These are phyloP conservation scores for Aspergillus amoenus DNA, from an alignment of 2,329 filamentous ascomycete species.

Conservation along the genomic window DNA sequence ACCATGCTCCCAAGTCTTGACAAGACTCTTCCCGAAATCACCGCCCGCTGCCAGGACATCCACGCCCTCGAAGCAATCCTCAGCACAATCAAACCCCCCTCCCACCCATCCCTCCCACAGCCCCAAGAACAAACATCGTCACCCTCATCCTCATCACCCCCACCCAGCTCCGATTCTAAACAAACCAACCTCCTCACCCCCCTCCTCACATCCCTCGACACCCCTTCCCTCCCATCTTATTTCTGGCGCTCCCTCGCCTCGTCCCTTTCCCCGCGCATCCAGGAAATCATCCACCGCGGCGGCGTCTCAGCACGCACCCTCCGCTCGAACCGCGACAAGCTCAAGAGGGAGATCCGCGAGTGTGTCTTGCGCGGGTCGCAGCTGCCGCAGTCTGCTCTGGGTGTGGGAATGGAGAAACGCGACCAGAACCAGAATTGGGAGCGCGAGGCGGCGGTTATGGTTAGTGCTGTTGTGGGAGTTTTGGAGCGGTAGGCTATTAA, in stretches of 20 bases:
- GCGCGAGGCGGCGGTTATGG: conserved; percentile 91
- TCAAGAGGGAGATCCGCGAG: conserved; percentile 75
- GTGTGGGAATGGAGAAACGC: conserved; percentile 50
- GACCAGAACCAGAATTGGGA: conserved; percentile 66
- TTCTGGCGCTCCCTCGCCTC: conserved; percentile 91
- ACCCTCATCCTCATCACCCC: background rate
- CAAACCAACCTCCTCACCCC: conserved; percentile 65
- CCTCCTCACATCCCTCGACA: conserved; percentile 77
- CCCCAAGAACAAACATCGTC: background rate
- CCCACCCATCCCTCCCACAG: conserved; percentile 62
- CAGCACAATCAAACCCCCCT: conserved; percentile 63
- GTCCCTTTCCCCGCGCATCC: conserved; percentile 71
- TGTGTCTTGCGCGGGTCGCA: conserved; percentile 78
- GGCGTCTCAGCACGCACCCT: conserved; percentile 82
- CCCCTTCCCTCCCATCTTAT: conserved; percentile 79
- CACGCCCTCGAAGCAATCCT: conserved; percentile 83
- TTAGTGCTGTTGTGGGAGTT: conserved; percentile 73
- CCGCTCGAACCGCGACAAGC: conserved; percentile 68
- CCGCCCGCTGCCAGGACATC: conserved; percentile 82
- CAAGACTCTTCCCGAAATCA: conserved; percentile 76
- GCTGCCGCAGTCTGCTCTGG: conserved; percentile 53
- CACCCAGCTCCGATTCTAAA: conserved; percentile 13
- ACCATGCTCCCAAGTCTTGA: conserved; percentile 80
- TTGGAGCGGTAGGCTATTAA: conserved; percentile 28
- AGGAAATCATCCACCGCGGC: conserved; percentile 79